Evolutionary conservation across 1,284 basidiomycete genomes (phyloP), one percentile per base, ranked within the genome.

Genomic region (Agroathelia rolfsii): DNA sequence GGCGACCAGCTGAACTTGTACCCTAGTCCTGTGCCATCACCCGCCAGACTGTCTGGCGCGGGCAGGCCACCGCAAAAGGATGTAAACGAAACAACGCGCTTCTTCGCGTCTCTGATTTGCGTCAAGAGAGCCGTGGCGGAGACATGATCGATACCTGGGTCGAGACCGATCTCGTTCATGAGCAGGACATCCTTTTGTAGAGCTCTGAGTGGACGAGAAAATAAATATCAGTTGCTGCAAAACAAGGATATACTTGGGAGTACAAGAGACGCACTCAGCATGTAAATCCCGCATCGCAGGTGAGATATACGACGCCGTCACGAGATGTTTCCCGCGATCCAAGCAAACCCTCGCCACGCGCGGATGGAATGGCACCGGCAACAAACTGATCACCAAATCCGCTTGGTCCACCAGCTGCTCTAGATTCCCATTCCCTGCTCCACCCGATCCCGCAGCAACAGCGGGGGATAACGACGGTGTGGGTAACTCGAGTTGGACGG

Each of bases 1-100:
- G 93, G 92, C 36, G 78, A 86, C 93, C 92, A 96, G 40, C 87
- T 92, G 54, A 96, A 97, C 56, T 95, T 95, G 58, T 96, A 96
- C 19, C 82, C 75, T 11, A 94, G 60, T 2, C 89, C 75, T 4
- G 73, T 75, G 20, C 70, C 71, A 8, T 71, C 63, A 19, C 52
- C 55, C 31, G 55, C 57, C 34, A 59, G 49, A 12, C 59, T 64
- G 30, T 86, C 81, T 0, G 87, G 86, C 3, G 84, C 81, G 1
- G 92, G 93, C 9, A 97, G 62, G 1, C 92, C 93, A 9, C 93
- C 92, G 42, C 92, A 97, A 67, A 94, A 95, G 0, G 88, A 93
- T 1, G 79, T 77, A 56, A 95, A 96, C 0, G 85, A 85, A 1
- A 72, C 57, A 13, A 92, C 67, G 3, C 64, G 59, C 49, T 81